Conservation (phyloP, 441 rosid genomes). For the Jatropha podagrica region DNA sequence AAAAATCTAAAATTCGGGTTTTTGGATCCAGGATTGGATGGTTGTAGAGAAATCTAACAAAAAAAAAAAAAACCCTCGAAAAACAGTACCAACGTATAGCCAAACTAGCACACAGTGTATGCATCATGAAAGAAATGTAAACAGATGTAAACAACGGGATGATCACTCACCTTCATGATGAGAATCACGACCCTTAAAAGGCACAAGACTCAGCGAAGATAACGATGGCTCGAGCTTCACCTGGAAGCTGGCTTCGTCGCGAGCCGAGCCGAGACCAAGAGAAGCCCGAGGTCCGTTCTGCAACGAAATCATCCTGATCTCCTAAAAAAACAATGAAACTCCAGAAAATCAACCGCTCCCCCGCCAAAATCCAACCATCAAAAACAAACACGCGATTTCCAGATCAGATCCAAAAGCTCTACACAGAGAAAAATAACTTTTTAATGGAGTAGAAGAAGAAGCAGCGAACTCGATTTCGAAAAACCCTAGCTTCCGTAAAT, state of each 20-base stretch:
- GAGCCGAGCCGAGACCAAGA: constrained; percentile 39
- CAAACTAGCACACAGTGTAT: background rate
- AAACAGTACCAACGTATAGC: background rate
- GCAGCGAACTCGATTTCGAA: constrained; percentile 25
- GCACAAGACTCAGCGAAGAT: constrained; percentile 49
- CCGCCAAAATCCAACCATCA: constrained; percentile 29
- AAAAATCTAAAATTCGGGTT: no score
- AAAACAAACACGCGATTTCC: constrained; percentile 12
- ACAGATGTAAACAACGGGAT: background rate
- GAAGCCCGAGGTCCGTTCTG: constrained; percentile 48
- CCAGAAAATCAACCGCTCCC: constrained; percentile 12
- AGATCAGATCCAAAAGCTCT: constrained; percentile 31
- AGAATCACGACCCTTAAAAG: constrained; percentile 51
- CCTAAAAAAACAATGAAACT: constrained; percentile 10
- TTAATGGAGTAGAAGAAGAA: background rate
- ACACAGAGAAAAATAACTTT: background rate
- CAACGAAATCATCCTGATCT: constrained; percentile 53
- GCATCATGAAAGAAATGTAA: background rate
- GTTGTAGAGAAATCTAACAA: background rate
- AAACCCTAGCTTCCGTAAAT: constrained; percentile 21
- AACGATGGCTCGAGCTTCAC: constrained; percentile 51
- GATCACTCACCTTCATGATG: constrained; percentile 55
- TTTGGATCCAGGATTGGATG: no score
- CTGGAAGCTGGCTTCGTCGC: constrained; percentile 40
- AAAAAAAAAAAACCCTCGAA: constrained; percentile 2